Evolutionary conservation across 1,284 basidiomycete genomes (phyloP).

Genomic region (Ceratobasidium sp.): DNA sequence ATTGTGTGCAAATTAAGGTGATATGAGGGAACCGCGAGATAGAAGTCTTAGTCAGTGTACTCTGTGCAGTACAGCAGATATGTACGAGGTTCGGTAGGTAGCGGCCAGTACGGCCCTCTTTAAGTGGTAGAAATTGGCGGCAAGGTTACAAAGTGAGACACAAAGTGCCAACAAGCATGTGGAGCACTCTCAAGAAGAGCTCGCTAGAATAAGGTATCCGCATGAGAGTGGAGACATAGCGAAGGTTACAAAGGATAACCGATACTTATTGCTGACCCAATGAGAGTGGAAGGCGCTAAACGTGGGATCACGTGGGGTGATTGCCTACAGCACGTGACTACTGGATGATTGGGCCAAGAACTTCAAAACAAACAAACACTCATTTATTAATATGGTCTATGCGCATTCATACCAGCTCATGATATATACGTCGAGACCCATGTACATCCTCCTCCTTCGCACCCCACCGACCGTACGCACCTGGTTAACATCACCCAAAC

Average conservation of each 20-base stretch:
- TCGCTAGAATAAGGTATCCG: constrained; percentile 7
- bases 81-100: neutral
- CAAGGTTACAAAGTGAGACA: neutral
- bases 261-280: neutral
- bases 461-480: neutral
- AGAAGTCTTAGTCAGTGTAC: constrained; percentile 1
- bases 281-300: neutral
- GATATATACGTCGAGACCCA: neutral
- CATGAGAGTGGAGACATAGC: neutral
- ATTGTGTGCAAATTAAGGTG: neutral
- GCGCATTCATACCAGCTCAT: neutral
- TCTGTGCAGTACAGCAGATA: neutral
- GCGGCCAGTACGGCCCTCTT: constrained; percentile 9
- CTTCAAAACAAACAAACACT: neutral
- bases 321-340: neutral
- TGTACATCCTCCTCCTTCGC: neutral
- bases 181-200: neutral
- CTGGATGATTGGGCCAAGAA: neutral
- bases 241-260: neutral
- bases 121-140: constrained; percentile 5
- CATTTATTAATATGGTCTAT: neutral
- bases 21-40: neutral
- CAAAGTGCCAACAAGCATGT: neutral
- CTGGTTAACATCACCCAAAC: neutral
- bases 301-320: neutral